phyloP scores from a whole-genome alignment of 345 rosid genomes.

The Eutrema yunnanense region DNA sequence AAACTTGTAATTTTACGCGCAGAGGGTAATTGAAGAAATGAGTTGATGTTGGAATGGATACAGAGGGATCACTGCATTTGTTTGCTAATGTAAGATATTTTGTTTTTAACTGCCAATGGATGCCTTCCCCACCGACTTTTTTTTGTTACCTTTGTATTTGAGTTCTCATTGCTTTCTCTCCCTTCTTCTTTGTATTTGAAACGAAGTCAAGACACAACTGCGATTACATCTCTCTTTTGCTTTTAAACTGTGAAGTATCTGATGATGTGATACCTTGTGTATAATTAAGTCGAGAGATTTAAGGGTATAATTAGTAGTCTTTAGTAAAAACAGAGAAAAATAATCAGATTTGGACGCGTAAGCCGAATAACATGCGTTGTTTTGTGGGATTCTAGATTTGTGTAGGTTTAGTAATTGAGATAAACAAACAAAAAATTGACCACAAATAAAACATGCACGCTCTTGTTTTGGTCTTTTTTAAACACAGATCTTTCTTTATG shows the following conservation, averaged over 20 bases:
- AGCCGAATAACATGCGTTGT: no score
- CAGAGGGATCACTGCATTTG: neutral
- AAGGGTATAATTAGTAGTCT: no score
- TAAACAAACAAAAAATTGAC: neutral
- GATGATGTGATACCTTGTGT: neutral
- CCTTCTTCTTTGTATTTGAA: neutral
- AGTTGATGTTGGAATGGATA: neutral
- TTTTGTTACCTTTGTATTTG: neutral
- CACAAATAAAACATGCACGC: neutral
- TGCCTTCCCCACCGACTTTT: neutral
- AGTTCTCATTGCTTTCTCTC: neutral
- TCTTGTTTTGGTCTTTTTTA: slow-evolving; percentile 5
- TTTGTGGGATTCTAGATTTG: no score
- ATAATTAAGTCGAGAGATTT: no score
- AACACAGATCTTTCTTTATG: neutral
- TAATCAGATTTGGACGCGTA: no score
- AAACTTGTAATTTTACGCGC: neutral
- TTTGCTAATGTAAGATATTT: slow-evolving; percentile 1
- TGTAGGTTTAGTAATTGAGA: neutral
- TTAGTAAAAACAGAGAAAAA: no score
- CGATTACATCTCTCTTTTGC: no score
- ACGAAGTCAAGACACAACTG: no score
- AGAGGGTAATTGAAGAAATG: neutral
- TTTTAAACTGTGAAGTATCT: no score
- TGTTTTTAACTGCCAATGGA: neutral